A percentile compares a stretch with the other conserved stretches of the same genome.
phyloP scores from a whole-genome alignment of 2,329 filamentous ascomycete species.

The Graphium sp. region DNA sequence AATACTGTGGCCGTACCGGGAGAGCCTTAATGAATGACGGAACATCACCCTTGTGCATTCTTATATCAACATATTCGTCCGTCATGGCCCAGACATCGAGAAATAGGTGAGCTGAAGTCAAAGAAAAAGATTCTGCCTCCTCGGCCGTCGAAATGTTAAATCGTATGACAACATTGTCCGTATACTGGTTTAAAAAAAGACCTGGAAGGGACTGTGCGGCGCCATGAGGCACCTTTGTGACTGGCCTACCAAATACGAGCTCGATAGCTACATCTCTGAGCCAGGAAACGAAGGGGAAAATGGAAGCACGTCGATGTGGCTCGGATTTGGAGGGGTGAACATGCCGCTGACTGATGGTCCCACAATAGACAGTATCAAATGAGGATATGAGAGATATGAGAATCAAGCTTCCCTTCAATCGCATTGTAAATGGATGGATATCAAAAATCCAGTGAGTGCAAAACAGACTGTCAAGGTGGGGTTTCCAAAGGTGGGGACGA shows the following conservation, averaged over 20 bases:
- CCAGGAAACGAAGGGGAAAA: constrained; percentile 1
- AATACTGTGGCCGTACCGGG: constrained; percentile 58
- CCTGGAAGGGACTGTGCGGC: constrained; percentile 3
- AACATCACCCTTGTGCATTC: constrained; percentile 60
- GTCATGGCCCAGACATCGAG: constrained; percentile 86
- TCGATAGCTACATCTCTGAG: constrained; percentile 15
- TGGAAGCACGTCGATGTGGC: no score
- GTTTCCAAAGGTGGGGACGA: no score
- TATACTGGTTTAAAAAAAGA: constrained; percentile 30
- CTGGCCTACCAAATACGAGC: constrained; percentile 29
- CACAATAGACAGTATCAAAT: no score
- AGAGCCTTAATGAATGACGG: constrained; percentile 65
- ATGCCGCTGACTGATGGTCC: no score
- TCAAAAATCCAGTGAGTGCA: no score
- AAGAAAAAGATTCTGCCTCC: constrained; percentile 55
- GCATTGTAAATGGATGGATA: no score
- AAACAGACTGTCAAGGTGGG: no score
- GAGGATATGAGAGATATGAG: no score
- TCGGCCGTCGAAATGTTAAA: constrained; percentile 60
- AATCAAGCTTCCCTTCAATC: no score
- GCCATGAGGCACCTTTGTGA: constrained; percentile 11
- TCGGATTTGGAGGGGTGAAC: no score
- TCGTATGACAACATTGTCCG: constrained; percentile 71
- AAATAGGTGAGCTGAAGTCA: constrained; percentile 58
- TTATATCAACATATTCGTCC: constrained; percentile 68